Base-by-base conservation (phyloP, 2,329 filamentous ascomycete genomes). In the Lasiodiplodia gonubiensis region DNA sequence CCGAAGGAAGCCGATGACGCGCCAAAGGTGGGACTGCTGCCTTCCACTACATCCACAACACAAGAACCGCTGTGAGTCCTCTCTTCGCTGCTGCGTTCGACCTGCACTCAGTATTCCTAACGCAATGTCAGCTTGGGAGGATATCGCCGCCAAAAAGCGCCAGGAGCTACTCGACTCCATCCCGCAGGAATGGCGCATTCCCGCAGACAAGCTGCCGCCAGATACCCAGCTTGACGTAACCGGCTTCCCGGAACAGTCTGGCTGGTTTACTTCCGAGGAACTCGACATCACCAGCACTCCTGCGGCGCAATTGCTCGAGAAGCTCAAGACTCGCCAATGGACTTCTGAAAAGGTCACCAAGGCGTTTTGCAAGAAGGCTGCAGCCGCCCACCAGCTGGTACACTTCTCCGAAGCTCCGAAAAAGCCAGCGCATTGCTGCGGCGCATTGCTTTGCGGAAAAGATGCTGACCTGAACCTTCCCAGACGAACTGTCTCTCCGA, bases 401-500 rank as follows among this genome's bases (percentile, higher is more conserved):
- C 11, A 60, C n/a, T 59, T 39, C 37, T 18, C 18, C 8, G 11
- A 23, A 39, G 25, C 27, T 53, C 37, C 46, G 12, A 16, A 35
- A 12, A 1, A 39, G 7, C 25, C 11, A 25, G 23, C 39, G 55
- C 39, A 33, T 33, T 18, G 27, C 25, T 23, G 10, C 14, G 14
- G 25, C 57, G 35, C 42, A 30, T 30, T 37, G 33, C 27, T 25
- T 27, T 49, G n/a, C 14, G 37, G 21, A 4, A 8, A 6, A 30
- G 2, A 46, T 3, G 23, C 48, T 61, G 25, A 67, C 54, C 6
- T 11, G 3, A 2, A 1, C 6, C 11, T 3, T 8, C n/a, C 39
- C 63, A 86, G 85, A 88, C 85, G 48, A 89, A 88, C 69, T 89
- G 87, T 72, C 76, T 89, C 4, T 86, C 84, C 0, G 86, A 89